Evolutionary conservation across 225 moss, liverwort and hornwort species (phyloP), one percentile per base, ranked within the genome.

Genomic region (Pleurozium schreberi): DNA sequence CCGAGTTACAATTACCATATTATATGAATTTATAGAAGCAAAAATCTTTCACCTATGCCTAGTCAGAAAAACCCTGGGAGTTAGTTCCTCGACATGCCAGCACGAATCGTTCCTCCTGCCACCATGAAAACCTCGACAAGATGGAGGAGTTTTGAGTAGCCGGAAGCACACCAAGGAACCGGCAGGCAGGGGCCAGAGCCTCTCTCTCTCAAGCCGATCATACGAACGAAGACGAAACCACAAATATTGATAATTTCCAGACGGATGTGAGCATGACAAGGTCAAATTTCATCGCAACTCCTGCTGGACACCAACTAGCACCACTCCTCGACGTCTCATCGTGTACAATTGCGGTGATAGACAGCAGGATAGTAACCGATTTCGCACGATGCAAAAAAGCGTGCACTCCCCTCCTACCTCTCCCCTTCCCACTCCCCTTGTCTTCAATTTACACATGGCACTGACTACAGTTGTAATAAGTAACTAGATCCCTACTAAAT

Each of bases 341-440:
- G 64, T 88, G 83, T 40, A 27, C 30, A 59, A 59, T 49, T 74
- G 90, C 84, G 69, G 87, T 77, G 81, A 81, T 53, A 67, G 86
- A 64, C 86, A 75, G 91, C 85, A 91, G 77, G 87, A 85, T 76
- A 84, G 89, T 84, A 91, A 89, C 92, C 91, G 84, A 89, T 68
- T 85, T 82, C 43, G 89, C 92, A 92, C 91, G 89, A 87, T 92
- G 85, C 89, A 92, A 92, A 92, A 92, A 92, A 85, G 85, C 90
- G 89, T 92, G 89, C 92, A 89, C 81, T n/a, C n/a, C n/a, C n/a
- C n/a, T n/a, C n/a, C n/a, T n/a, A n/a, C n/a, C n/a, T n/a, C n/a
- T n/a, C n/a, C n/a, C n/a, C n/a, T 65, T 65, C 55, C 42, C 75
- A 50, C 52, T 74, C 66, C 61, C 88, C 79, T 77, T 16, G 79